Conservation (phyloP, 495 filamentous ascomycete species). For the Pyronema domesticum region DNA sequence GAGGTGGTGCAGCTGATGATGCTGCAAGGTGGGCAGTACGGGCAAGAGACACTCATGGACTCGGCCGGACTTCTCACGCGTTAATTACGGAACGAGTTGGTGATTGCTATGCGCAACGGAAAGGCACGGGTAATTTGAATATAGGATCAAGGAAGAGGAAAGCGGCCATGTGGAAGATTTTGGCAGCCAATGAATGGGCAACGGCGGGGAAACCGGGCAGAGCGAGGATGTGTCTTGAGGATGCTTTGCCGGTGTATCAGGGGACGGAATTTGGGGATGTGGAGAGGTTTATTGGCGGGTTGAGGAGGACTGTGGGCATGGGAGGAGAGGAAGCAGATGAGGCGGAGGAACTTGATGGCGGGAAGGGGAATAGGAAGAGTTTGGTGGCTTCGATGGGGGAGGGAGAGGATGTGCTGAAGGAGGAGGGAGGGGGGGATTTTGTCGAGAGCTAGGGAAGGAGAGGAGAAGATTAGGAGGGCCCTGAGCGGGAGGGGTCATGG, state of each 20-base stretch:
- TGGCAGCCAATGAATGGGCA: constrained; percentile 71
- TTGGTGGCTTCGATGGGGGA: constrained; percentile 6
- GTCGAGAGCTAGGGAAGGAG: constrained; percentile 13
- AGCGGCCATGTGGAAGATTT: constrained; percentile 73
- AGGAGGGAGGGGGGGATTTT: constrained; percentile 14
- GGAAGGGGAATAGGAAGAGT: constrained; percentile 14
- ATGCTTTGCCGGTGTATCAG: constrained; percentile 51
- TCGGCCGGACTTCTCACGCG: constrained; percentile 56
- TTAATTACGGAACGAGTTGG: constrained; percentile 70
- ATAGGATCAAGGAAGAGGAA: constrained; percentile 61
- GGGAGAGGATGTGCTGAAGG: constrained; percentile 4
- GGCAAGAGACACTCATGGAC: constrained; percentile 56
- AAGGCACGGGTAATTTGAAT: constrained; percentile 40
- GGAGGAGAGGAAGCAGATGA: constrained; percentile 9
- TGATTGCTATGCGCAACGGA: constrained; percentile 61
- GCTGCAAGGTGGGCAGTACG: constrained; percentile 70
- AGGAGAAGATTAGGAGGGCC: too few species aligned
- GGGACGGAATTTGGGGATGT: constrained; percentile 27
- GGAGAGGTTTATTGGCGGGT: constrained; percentile 23
- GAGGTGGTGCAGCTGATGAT: constrained; percentile 63
- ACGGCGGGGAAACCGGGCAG: constrained; percentile 48
- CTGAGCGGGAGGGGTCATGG: too few species aligned
- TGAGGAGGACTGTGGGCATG: neutral
- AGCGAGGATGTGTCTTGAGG: constrained; percentile 51
- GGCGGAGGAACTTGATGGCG: constrained; percentile 10